A percentile compares a stretch with the other conserved stretches of the same genome.
These are phyloP conservation scores for Podospora fimiseda DNA, from an alignment of 495 filamentous ascomycete species.

Conservation along the genomic window DNA sequence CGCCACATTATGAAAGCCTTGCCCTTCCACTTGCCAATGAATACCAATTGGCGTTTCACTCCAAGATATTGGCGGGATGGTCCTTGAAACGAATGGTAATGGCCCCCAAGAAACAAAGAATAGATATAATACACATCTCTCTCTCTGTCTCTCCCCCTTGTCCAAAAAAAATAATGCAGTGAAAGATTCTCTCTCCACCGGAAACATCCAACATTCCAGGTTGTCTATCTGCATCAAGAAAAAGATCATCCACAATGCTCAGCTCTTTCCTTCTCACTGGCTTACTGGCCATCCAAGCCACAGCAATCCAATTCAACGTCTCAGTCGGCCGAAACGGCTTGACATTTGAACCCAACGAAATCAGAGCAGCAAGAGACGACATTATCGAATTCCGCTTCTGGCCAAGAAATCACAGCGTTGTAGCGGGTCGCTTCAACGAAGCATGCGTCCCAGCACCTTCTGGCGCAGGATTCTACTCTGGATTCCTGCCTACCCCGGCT, in stretches of 20 bases:
- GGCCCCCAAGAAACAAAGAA: background rate
- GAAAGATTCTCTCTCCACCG: too few relatives aligned
- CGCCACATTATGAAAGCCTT: background rate
- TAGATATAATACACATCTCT: background rate
- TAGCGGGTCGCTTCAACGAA: slow-evolving; percentile 36
- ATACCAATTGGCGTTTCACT: background rate
- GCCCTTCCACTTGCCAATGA: background rate
- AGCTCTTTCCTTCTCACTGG: slow-evolving; percentile 13
- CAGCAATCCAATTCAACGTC: slow-evolving; percentile 18
- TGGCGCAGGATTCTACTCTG: slow-evolving; percentile 42
- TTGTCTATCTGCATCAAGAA: background rate
- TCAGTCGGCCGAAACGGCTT: slow-evolving; percentile 24
- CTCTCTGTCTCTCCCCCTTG: background rate
- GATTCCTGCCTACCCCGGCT: slow-evolving; percentile 32
- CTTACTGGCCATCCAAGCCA: slow-evolving; percentile 16
- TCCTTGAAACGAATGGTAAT: background rate
- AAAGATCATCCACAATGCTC: slow-evolving; percentile 5
- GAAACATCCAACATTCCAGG: too few relatives aligned
- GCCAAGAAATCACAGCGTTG: slow-evolving; percentile 46
- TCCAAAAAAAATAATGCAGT: too few relatives aligned
- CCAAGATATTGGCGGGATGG: background rate
- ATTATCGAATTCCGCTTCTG: slow-evolving; percentile 50
- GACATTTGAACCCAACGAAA: slow-evolving; percentile 24
- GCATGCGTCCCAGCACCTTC: slow-evolving; percentile 39
- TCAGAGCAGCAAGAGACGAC: slow-evolving; percentile 41